Evolutionary conservation across 179 eudicot genomes (phyloP).

Genomic region (Amaranthus tricolor): DNA sequence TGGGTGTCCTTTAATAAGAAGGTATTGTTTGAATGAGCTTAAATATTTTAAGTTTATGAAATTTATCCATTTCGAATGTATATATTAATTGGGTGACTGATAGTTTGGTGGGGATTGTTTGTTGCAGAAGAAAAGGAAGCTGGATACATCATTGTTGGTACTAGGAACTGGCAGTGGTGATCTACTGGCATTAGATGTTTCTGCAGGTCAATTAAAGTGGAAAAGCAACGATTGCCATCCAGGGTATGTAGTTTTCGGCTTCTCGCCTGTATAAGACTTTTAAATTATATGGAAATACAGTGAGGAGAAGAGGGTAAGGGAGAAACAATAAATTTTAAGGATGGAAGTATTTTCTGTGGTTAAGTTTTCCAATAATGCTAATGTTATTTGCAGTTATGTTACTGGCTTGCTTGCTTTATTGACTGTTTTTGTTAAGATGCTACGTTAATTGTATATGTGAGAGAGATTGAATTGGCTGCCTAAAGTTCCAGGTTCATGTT

Average conservation of each 20-base stretch:
- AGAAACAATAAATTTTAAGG: background rate
- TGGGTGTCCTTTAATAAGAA: conserved; percentile 73
- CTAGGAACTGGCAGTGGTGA: conserved; percentile 96
- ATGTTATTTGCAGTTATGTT: background rate
- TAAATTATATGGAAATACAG: background rate
- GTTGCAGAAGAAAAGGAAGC: conserved; percentile 80
- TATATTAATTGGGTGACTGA: conserved; percentile 4
- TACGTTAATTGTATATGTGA: background rate
- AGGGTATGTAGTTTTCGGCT: conserved; percentile 53
- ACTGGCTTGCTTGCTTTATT: background rate
- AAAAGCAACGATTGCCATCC: conserved; percentile 87
- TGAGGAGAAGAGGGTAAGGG: background rate
- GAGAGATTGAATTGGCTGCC: background rate
- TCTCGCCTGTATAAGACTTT: background rate
- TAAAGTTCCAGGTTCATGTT: background rate
- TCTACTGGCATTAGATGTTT: conserved; percentile 70
- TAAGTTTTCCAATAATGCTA: background rate
- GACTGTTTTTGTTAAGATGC: background rate
- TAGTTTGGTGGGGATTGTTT: conserved; percentile 14
- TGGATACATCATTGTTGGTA: conserved; percentile 59
- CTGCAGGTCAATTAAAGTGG: conserved; percentile 89
- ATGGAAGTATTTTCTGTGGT: background rate
- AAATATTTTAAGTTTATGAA: background rate
- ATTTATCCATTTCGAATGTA: no score
- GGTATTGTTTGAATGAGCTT: conserved; percentile 36